Conservation (phyloP, 208 protist genomes). For the Wallacemonas sp. region DNA sequence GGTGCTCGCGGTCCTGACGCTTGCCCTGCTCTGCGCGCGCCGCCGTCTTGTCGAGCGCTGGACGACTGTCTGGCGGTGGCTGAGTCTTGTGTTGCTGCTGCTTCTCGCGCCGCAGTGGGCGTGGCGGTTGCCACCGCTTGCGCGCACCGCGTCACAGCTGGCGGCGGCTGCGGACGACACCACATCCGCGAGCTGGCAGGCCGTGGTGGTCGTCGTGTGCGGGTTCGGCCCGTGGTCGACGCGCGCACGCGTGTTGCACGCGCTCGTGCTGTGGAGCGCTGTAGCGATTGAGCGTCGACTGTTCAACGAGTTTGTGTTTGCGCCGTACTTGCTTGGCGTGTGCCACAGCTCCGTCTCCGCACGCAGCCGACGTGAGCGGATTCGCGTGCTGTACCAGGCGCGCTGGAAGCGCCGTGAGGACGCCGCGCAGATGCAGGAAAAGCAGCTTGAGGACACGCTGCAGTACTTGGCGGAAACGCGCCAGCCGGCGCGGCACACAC, state of each 20-base stretch:
- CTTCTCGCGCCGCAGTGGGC: slow-evolving; percentile 20
- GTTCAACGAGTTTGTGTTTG: slow-evolving; percentile 36
- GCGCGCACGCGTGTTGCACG: slow-evolving; percentile 8
- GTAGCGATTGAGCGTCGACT: slow-evolving; percentile 23
- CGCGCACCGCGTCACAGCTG: background rate
- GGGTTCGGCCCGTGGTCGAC: slow-evolving; percentile 21
- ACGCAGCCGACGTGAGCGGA: slow-evolving; percentile 6
- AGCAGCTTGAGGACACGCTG: slow-evolving; percentile 20
- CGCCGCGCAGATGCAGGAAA: slow-evolving; percentile 14
- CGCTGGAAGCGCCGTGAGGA: background rate
- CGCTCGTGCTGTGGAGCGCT: slow-evolving; percentile 18
- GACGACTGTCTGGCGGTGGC: slow-evolving; percentile 20
- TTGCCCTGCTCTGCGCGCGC: slow-evolving; percentile 19
- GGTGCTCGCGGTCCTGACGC: slow-evolving; percentile 9
- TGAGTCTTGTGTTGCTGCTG: slow-evolving; percentile 15
- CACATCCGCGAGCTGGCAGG: background rate
- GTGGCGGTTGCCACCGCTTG: slow-evolving; percentile 13
- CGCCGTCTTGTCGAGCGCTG: slow-evolving; percentile 23
- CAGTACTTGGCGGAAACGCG: slow-evolving; percentile 17
- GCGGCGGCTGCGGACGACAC: background rate
- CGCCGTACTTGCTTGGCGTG: slow-evolving; percentile 20
- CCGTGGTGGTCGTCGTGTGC: background rate
- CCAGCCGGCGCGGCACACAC: background rate
- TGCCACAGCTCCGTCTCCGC: slow-evolving; percentile 15
- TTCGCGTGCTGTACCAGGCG: slow-evolving; percentile 15